Percentiles rank a stretch among this genome's conserved stretches.
These are phyloP conservation scores for Fremontodendron californicum DNA, from an alignment of 345 rosid species.

Conservation along the genomic window DNA sequence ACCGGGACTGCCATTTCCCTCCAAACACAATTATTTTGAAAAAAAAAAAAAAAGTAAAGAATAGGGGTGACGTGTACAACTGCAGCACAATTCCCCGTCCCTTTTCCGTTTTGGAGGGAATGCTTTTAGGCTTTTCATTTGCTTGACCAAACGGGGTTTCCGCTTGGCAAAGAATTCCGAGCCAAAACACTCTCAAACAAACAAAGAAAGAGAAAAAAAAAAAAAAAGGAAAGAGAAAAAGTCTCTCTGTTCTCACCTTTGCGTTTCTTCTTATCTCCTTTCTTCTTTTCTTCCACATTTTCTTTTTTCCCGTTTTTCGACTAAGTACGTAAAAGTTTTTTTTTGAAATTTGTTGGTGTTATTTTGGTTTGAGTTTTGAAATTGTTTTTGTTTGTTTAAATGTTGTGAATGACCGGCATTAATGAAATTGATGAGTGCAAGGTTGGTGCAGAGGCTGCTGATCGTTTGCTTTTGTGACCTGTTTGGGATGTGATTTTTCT, in stretches of 20 bases:
- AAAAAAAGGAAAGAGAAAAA: no score
- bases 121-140: slow-evolving; percentile 16
- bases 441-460: slow-evolving; percentile 1
- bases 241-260: slow-evolving; percentile 15
- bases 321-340: neutral
- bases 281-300: neutral
- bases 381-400: neutral
- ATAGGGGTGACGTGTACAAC: slow-evolving; percentile 48
- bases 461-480: slow-evolving; percentile 7
- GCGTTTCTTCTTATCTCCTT: slow-evolving; percentile 11
- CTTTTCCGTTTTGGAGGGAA: neutral
- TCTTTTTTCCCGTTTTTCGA: neutral
- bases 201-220: neutral
- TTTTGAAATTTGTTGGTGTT: neutral
- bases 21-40: slow-evolving; percentile 4
- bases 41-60: slow-evolving; percentile 6
- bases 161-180: slow-evolving; percentile 24
- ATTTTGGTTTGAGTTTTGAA: neutral
- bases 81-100: neutral
- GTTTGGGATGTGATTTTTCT: slow-evolving; percentile 24
- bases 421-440: neutral
- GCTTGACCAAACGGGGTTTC: slow-evolving; percentile 37
- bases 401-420: neutral
- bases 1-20: slow-evolving; percentile 10
- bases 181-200: neutral